Base-by-base conservation (phyloP, 1,284 basidiomycete species). In the Mycosarcoma maydis region DNA sequence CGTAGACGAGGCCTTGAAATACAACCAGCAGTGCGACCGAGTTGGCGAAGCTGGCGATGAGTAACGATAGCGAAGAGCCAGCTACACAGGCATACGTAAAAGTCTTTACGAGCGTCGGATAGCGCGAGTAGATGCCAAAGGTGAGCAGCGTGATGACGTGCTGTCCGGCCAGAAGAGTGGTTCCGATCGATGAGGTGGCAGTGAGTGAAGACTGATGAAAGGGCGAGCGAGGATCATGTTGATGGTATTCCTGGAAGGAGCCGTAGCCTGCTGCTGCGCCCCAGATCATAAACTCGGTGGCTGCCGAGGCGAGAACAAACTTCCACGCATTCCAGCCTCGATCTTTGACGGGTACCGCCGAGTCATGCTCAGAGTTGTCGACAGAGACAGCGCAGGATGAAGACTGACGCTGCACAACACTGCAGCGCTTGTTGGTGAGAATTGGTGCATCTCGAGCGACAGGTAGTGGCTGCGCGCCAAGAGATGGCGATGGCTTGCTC, bases 201-300 rank as follows among this genome's bases (percentile, higher is more conserved):
- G 68, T 71, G 47, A 66, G 47, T 7, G 59, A 60, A 19, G 55
- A 30, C 3, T 41, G 39, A 45, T 76, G 67, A 43, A 76, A 64
- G n/a, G 72, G 66, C 22, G 73, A 76, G 26, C 20, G 26, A 0
- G 60, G 49, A 22, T 75, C 34, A 34, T 71, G 64, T 38, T 64
- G 39, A 49, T 78, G 79, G 38, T 77, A 81, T 29, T 76, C 71
- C 42, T 80, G 77, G 45, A 74, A 79, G 5, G 74, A 65, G 14
- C 80, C 80, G 41, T 74, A 80, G 10, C 73, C 62, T 51, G 72
- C 64, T 13, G 64, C 51, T 7, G 56, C 50, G 20, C 73, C 73
- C 72, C 72, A 73, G 50, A 69, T 59, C 58, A 74, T 70, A 27
- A 73, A 55, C 55, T 72, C 68, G 40, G 55, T 71, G 6, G 52